phyloP scores from a whole-genome alignment of 1,139 yeast species.

The Nakaseomyces sp. region DNA sequence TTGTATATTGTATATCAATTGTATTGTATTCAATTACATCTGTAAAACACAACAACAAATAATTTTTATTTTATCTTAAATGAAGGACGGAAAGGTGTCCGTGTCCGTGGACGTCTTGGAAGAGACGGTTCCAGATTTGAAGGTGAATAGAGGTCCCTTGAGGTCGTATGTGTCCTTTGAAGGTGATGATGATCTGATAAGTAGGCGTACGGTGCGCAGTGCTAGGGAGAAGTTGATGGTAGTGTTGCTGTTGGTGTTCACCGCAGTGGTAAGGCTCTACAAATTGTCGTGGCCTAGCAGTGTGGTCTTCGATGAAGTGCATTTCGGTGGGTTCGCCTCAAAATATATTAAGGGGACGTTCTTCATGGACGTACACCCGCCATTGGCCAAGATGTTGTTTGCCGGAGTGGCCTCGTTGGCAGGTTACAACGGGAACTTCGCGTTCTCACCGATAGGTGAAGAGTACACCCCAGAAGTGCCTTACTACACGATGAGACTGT shows the following conservation, averaged over 20 bases:
- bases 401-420: conserved; percentile 67
- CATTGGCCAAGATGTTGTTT: conserved; percentile 79
- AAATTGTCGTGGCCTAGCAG: conserved; percentile 59
- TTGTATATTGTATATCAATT: too few species aligned
- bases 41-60: too few species aligned
- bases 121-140: conserved; percentile 34
- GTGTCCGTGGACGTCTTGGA: conserved; percentile 5
- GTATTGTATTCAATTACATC: too few species aligned
- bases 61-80: too few species aligned
- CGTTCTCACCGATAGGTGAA: conserved; percentile 64
- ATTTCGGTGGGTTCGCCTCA: conserved; percentile 71
- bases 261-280: conserved; percentile 51
- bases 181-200: conserved; percentile 36
- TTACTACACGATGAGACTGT: conserved; percentile 71
- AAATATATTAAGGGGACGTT: conserved; percentile 63
- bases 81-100: too few species aligned
- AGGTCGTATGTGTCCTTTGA: conserved; percentile 38
- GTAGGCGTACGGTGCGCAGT: conserved; percentile 32
- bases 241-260: conserved; percentile 42
- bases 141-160: conserved; percentile 35
- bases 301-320: conserved; percentile 91
- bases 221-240: conserved; percentile 37
- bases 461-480: conserved; percentile 54
- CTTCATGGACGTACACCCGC: conserved; percentile 94
- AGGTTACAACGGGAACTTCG: conserved; percentile 72